Conservation (phyloP, 306 rosid species). For the Cicer yamashitae region DNA sequence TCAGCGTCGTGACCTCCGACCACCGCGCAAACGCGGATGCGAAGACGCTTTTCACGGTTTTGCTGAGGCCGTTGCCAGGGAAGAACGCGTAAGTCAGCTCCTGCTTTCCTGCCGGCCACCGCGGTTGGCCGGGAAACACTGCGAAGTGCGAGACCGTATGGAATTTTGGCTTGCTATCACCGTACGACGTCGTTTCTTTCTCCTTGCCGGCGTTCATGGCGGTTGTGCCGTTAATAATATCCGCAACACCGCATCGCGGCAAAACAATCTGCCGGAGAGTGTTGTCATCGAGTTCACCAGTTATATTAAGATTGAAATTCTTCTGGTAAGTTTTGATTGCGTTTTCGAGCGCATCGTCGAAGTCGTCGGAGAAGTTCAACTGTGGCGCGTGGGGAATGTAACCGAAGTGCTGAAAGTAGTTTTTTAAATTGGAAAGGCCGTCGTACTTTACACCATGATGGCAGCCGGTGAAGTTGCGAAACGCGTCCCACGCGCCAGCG, state of each 20-base stretch:
- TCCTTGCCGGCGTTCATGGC: conserved; percentile 71
- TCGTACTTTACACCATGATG: conserved; percentile 49
- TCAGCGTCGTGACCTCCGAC: conserved; percentile 70
- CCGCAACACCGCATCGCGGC: conserved; percentile 78
- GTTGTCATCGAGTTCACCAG: conserved; percentile 66
- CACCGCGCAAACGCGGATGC: conserved; percentile 63
- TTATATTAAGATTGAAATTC: conserved; percentile 81
- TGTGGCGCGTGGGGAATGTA: conserved; percentile 62
- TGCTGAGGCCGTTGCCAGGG: conserved; percentile 52
- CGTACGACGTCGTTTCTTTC: conserved; percentile 9
- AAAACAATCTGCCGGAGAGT: conserved; percentile 57
- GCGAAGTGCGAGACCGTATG: conserved; percentile 75
- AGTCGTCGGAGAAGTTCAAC: conserved; percentile 63
- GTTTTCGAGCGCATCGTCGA: conserved; percentile 57
- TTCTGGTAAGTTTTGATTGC: conserved; percentile 73
- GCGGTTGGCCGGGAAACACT: conserved; percentile 62
- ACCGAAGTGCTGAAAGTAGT: conserved; percentile 71
- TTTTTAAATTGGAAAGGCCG: conserved; percentile 69
- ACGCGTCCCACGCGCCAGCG: conserved; percentile 61
- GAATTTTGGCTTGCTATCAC: conserved; percentile 29
- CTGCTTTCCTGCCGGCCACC: conserved; percentile 64
- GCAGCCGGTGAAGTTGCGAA: conserved; percentile 63
- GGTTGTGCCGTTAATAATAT: conserved; percentile 66
- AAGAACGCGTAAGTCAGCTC: conserved; percentile 70
- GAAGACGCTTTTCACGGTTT: conserved; percentile 59